phyloP scores from a whole-genome alignment of 345 rosid species.

The Populus tremula region DNA sequence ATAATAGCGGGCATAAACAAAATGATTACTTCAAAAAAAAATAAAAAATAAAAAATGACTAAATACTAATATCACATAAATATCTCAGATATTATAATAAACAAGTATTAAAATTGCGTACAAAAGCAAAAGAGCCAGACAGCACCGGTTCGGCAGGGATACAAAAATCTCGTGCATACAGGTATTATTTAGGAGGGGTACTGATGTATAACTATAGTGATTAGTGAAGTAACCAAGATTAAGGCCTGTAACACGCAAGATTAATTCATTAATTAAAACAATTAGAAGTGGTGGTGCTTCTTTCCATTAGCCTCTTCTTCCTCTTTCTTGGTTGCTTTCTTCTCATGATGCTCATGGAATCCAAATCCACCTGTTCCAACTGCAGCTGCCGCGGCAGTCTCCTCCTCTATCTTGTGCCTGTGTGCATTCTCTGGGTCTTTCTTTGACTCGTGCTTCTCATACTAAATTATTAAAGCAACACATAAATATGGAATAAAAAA shows the following conservation, averaged over 20 bases:
- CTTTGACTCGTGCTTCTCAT: conserved; percentile 47
- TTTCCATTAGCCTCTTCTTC: conserved; percentile 46
- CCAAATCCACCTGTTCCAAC: conserved; percentile 48
- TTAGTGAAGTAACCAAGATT: neutral
- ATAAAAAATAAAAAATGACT: too few relatives aligned
- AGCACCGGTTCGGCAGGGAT: too few relatives aligned
- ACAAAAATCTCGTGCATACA: too few relatives aligned
- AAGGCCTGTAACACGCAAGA: neutral
- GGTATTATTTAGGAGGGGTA: too few relatives aligned
- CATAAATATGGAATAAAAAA: too few relatives aligned
- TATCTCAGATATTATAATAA: neutral
- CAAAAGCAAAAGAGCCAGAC: too few relatives aligned
- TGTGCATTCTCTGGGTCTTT: conserved; percentile 64
- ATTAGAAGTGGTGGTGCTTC: conserved; percentile 48
- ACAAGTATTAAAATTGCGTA: too few relatives aligned
- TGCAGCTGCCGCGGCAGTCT: conserved; percentile 43
- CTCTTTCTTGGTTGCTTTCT: conserved; percentile 42
- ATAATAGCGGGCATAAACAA: too few relatives aligned
- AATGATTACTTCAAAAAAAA: too few relatives aligned
- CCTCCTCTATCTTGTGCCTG: conserved; percentile 59
- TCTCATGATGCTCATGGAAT: conserved; percentile 62
- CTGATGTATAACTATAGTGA: too few relatives aligned
- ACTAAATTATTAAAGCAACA: conserved; percentile 8
- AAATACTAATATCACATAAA: too few relatives aligned
- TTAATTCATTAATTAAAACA: neutral